A percentile compares a stretch with the other conserved stretches of the same genome.
Evolutionary conservation across 2,329 filamentous ascomycete genomes (phyloP).

Genomic region (Pseudogymnoascus sp.): DNA sequence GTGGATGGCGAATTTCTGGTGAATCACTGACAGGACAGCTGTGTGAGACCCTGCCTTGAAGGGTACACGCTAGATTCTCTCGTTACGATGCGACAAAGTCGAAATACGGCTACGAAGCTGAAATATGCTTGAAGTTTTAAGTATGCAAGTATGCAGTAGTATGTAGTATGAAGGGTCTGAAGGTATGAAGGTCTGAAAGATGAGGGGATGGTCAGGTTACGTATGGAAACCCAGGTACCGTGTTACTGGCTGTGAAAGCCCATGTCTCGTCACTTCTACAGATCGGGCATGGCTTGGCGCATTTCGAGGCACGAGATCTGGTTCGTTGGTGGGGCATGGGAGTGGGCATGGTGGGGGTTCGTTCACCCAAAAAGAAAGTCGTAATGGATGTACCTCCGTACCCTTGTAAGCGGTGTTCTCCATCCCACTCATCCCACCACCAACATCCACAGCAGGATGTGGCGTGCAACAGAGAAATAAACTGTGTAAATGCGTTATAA

Average conservation of each 20-base stretch:
- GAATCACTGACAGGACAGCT: neutral
- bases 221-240: constrained; percentile 7
- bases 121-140: neutral
- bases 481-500: neutral
- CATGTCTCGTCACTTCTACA: constrained; percentile 5
- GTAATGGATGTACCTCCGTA: neutral
- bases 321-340: constrained; percentile 3
- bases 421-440: neutral
- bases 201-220: constrained; percentile 4
- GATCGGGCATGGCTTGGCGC: constrained; percentile 1
- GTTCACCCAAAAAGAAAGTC: neutral
- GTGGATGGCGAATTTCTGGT: neutral
- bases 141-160: neutral
- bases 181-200: neutral
- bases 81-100: neutral
- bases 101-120: constrained; percentile 1
- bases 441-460: neutral
- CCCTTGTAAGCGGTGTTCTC: neutral
- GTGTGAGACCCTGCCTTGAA: neutral
- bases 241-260: neutral
- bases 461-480: neutral
- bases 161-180: neutral
- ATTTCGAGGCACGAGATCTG: constrained; percentile 4
- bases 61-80: neutral
- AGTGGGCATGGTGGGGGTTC: neutral